A percentile compares a stretch with the other conserved stretches of the same genome.
These are phyloP conservation scores for Breviolum minutum DNA, from an alignment of 73 alveolate genomes.

Conservation along the genomic window DNA sequence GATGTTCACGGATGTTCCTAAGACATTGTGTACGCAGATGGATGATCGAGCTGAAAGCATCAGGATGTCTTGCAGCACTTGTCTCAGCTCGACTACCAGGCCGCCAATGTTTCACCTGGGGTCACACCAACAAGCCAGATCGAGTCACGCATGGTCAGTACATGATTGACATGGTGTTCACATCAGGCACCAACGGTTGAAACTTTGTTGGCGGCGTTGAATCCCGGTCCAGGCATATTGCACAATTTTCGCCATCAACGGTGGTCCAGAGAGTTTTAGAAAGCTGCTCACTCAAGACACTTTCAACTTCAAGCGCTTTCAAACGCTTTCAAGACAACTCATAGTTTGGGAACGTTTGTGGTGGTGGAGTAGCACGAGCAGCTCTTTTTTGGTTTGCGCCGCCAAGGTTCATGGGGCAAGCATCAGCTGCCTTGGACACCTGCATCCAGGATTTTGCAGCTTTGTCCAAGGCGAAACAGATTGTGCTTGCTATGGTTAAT, in stretches of 20 bases:
- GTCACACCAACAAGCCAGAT: not conserved
- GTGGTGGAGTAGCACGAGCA: too few relatives aligned
- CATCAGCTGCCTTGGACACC: constrained; percentile 49
- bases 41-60: not conserved
- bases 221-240: constrained; percentile 48
- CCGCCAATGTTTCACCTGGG: not conserved
- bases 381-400: too few relatives aligned
- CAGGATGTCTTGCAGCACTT: constrained; percentile 78
- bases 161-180: not conserved
- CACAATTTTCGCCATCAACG: constrained; percentile 86
- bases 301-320: not conserved
- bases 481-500: too few relatives aligned
- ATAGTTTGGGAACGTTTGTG: too few relatives aligned
- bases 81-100: constrained; percentile 91
- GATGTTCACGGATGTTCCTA: too few relatives aligned
- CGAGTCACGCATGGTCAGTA: not conserved
- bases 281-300: constrained; percentile 5
- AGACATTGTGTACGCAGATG: not conserved
- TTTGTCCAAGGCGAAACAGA: constrained; percentile 37
- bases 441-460: constrained; percentile 63
- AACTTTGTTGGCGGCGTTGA: too few relatives aligned
- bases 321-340: not conserved
- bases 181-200: not conserved
- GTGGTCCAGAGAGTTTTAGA: constrained; percentile 88
- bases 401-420: constrained; percentile 77